Evolutionary conservation across 192 early-diverging fungal genomes (phyloP).

Genomic region (Coemansia biformis): DNA sequence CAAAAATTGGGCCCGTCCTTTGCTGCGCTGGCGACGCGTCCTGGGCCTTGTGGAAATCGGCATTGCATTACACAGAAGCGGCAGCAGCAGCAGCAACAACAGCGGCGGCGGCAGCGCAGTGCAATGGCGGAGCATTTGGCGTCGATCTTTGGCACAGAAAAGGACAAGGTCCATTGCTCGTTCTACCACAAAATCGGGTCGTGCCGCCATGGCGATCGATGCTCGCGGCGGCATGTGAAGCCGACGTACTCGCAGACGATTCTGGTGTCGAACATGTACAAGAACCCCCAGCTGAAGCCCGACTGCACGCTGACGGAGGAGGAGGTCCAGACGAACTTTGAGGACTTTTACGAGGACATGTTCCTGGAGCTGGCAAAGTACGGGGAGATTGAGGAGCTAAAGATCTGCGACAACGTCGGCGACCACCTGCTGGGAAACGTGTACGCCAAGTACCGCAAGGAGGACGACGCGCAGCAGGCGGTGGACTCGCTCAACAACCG

Average conservation of each 20-base stretch:
- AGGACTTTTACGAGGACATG: conserved; percentile 94
- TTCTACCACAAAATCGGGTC: conserved; percentile 99
- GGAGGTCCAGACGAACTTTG: conserved; percentile 68
- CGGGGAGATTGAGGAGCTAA: conserved; percentile 95
- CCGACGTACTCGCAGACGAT: conserved; percentile 95
- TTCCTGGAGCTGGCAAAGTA: conserved; percentile 94
- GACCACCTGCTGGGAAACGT: conserved; percentile 98
- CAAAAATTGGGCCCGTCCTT: neutral
- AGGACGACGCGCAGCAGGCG: conserved; percentile 90
- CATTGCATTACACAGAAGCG: no score
- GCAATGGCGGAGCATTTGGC: conserved; percentile 77
- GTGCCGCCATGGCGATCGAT: conserved; percentile 94
- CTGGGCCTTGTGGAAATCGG: no score
- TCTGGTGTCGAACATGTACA: conserved; percentile 90
- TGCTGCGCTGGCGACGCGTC: no score
- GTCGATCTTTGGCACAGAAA: conserved; percentile 94
- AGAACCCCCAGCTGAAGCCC: conserved; percentile 71
- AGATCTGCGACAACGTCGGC: conserved; percentile 96
- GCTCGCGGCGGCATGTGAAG: conserved; percentile 95
- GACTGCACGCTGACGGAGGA: conserved; percentile 70
- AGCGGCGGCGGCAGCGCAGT: no score
- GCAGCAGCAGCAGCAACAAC: no score
- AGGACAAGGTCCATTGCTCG: conserved; percentile 98
- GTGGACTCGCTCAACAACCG: conserved; percentile 89
- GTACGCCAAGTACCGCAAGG: conserved; percentile 83